phyloP scores from a whole-genome alignment of 352 stramenopile genomes.

The Globisporangium perplexum region DNA sequence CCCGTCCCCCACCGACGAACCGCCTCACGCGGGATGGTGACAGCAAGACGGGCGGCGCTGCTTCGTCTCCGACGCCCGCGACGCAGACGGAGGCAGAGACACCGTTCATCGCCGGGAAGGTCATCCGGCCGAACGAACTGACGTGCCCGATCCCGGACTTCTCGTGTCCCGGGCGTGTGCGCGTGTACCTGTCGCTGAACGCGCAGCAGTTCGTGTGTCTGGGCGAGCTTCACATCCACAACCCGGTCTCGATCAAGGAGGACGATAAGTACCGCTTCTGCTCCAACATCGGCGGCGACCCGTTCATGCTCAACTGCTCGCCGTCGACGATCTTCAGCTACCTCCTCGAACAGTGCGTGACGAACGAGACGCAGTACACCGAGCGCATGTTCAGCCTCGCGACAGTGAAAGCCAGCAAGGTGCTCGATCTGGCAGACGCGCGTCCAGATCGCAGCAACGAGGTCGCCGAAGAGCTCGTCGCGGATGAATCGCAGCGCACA shows the following conservation, averaged over 20 bases:
- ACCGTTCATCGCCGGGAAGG: constrained; percentile 44
- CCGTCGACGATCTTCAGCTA: constrained; percentile 46
- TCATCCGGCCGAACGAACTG: constrained; percentile 37
- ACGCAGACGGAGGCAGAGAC: not conserved
- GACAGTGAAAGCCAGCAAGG: constrained; percentile 17
- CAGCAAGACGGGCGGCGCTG: not conserved
- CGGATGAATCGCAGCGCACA: not conserved
- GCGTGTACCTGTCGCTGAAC: constrained; percentile 64
- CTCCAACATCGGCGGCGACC: constrained; percentile 53
- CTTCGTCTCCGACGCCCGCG: not conserved
- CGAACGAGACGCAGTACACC: constrained; percentile 31
- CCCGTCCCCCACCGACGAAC: constrained; percentile 7
- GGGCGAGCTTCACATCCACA: constrained; percentile 48
- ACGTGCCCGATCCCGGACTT: constrained; percentile 58
- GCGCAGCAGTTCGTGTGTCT: constrained; percentile 69
- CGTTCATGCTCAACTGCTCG: constrained; percentile 48
- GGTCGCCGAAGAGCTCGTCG: too few species aligned
- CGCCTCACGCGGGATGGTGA: not conserved
- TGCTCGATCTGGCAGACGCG: constrained; percentile 3
- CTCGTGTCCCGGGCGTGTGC: constrained; percentile 22
- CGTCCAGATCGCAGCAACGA: not conserved
- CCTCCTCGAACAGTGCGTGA: constrained; percentile 29
- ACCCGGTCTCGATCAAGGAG: constrained; percentile 41
- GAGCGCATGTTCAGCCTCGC: constrained; percentile 21
- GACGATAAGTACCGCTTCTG: constrained; percentile 51